Base-by-base conservation (phyloP, 495 filamentous ascomycete species). In the Penicillium coprophilum region DNA sequence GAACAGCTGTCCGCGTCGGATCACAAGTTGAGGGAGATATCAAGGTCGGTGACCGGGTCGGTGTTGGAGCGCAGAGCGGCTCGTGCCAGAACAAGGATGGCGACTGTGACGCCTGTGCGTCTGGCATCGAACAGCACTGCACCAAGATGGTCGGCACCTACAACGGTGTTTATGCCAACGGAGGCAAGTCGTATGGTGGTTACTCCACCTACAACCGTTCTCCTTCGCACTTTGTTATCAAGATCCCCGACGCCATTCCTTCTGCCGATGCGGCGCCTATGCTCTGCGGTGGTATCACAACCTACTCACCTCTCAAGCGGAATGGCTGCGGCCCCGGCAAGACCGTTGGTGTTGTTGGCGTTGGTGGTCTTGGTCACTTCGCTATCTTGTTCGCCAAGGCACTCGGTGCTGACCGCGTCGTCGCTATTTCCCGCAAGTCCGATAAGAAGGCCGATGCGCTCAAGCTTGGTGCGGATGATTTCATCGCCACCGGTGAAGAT, bases 401-500 rank as follows among this genome's bases (percentile, higher is more conserved):
- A 0, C 71, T 96, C 23, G 87, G 88, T 10, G 85, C 86, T 1
- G 87, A 92, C 46, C 82, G 82, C 63, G 85, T 96, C 6, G 85
- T 92, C n/a, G 91, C 84, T 15, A 91, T 96, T 60, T 91, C 86
- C 23, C 84, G 92, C 38, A 83, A 80, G 50, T 70, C 68, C 0
- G 65, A 66, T 50, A 96, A 96, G 79, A 81, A 78, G 55, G 84
- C 77, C 0, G 91, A 96, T 70, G 87, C 84, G 4, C 30, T 84
- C 55, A 83, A 86, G 70, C 69, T 81, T 43, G 77, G 78, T 3
- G 78, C 78, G 0, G 84, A 87, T 62, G 72, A 80, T 3, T 95
- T 85, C 70, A 90, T 97, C 62, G 89, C 91, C 11, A 96, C 91
- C 0, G 82, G 80, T 38, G 92, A 96, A 20, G 87, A 96, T 28